Percentiles rank a stretch among this genome's conserved stretches.
phyloP scores from a whole-genome alignment of 768 basidiomycete genomes.

The Naganishia vaughanmartiniae region DNA sequence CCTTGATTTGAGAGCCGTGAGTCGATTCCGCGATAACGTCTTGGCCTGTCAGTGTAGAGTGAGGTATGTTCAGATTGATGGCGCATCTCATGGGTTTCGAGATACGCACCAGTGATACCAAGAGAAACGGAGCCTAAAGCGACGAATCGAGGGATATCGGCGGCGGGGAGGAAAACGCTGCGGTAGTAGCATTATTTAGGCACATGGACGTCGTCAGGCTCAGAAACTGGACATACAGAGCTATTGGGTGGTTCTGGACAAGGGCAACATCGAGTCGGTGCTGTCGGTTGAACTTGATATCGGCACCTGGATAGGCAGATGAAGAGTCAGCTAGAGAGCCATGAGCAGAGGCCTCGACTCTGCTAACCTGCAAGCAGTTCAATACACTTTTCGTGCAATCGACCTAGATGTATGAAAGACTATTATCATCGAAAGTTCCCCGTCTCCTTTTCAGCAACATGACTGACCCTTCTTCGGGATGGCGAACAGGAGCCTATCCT shows the following conservation, averaged over 20 bases:
- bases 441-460: background rate
- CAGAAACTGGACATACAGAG: conserved; percentile 64
- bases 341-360: background rate
- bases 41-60: conserved; percentile 60
- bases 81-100: background rate
- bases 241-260: conserved; percentile 88
- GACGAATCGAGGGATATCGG: conserved; percentile 97
- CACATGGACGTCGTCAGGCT: background rate
- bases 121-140: conserved; percentile 95
- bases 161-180: conserved; percentile 93
- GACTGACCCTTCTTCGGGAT: conserved; percentile 90
- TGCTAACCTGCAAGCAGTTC: conserved; percentile 73
- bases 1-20: conserved; percentile 73
- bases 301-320: conserved; percentile 65
- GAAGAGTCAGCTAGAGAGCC: background rate
- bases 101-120: conserved; percentile 67
- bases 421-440: background rate
- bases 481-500: conserved; percentile 85
- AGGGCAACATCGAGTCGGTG: conserved; percentile 87
- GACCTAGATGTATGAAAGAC: conserved; percentile 56
- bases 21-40: conserved; percentile 90
- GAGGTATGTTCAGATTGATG: background rate
- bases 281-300: conserved; percentile 87
- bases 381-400: conserved; percentile 86
- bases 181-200: background rate